Evolutionary conservation across 345 rosid genomes (phyloP), one percentile per base, ranked within the genome.

Genomic region (Eucalyptus caleyi): DNA sequence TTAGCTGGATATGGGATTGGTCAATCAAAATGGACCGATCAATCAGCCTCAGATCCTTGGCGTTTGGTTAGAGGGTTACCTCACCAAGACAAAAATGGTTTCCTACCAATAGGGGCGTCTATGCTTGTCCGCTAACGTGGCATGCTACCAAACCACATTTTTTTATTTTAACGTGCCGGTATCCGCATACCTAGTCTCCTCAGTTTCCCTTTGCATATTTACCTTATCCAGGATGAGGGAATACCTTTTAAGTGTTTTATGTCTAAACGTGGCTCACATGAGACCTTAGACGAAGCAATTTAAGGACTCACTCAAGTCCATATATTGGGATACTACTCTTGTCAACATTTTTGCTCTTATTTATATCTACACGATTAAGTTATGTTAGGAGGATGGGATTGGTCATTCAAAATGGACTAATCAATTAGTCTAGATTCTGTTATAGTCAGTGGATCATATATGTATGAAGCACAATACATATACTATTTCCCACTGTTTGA

Each of bases 171-270:
- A 53, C 11, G 5, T 53, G 2, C 1, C 0, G 1, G 2, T 53
- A 8, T 21, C 26, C 5, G 1, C 26, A 21, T 10, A 8, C 0
- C 59, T 0, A 8, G 0, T 53, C 59, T 4, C 59, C 26, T 21
- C 11, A 53, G 8, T 53, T 53, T 21, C 59, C 5, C 10, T 53
- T 4, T 19, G 24, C 24, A 53, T 53, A 53, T 19, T 53, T 53
- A 8, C 9, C 24, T 53, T 53, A 5, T 19, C 5, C 1, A 21
- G 26, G 11, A 53, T 1, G 5, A 53, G 26, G 11, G 59, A 53
- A 53, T 53, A 53, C 26, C 59, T 11, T 53, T 21, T 1, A 19
- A 53, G 59, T 19, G 24, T 53, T 53, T 53, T 53, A 53, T 21
- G 2, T 53, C 24, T 53, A 53, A 51, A 51, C 2, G 2, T 8